Percentiles rank a stretch among this genome's conserved stretches.
Evolutionary conservation across 192 early-diverging fungal genomes (phyloP).

Genomic region (Coemansia reversa): DNA sequence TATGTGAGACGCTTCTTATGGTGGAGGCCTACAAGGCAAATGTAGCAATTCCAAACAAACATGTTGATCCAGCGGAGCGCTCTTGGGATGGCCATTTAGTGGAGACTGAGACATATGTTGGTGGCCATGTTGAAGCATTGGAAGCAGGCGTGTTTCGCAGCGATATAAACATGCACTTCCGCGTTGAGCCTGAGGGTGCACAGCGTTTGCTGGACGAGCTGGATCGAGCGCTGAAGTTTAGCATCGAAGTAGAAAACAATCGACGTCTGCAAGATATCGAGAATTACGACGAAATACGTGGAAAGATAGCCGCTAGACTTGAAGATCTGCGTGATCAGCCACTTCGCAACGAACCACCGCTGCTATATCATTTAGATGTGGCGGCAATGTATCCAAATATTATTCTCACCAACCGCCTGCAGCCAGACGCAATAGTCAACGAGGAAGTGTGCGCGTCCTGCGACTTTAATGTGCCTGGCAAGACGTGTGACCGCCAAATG

Average conservation of each 20-base stretch:
- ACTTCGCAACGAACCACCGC: slow-evolving; percentile 72
- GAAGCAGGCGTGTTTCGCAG: slow-evolving; percentile 96
- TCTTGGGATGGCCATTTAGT: slow-evolving; percentile 87
- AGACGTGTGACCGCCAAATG: slow-evolving; percentile 90
- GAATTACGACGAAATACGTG: slow-evolving; percentile 85
- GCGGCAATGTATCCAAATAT: slow-evolving; percentile 99
- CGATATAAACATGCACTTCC: slow-evolving; percentile 87
- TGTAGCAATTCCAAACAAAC: slow-evolving; percentile 98
- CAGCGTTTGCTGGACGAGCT: slow-evolving; percentile 88
- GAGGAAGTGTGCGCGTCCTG: slow-evolving; percentile 88
- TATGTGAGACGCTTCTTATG: slow-evolving; percentile 97
- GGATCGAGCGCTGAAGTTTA: slow-evolving; percentile 87
- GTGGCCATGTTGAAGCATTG: slow-evolving; percentile 98
- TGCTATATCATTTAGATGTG: slow-evolving; percentile 99
- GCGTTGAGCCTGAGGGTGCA: slow-evolving; percentile 70
- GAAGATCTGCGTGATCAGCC: slow-evolving; percentile 78
- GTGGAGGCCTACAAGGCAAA: slow-evolving; percentile 86
- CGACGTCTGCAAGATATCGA: slow-evolving; percentile 72
- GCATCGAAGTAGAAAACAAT: slow-evolving; percentile 80
- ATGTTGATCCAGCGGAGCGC: slow-evolving; percentile 73
- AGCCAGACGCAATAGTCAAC: slow-evolving; percentile 93
- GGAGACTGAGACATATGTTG: slow-evolving; percentile 96
- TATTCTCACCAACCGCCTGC: slow-evolving; percentile 95
- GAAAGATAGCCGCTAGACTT: slow-evolving; percentile 64
- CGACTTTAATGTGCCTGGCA: slow-evolving; percentile 87